phyloP scores from a whole-genome alignment of 495 filamentous ascomycete species.

The Neurospora terricola region DNA sequence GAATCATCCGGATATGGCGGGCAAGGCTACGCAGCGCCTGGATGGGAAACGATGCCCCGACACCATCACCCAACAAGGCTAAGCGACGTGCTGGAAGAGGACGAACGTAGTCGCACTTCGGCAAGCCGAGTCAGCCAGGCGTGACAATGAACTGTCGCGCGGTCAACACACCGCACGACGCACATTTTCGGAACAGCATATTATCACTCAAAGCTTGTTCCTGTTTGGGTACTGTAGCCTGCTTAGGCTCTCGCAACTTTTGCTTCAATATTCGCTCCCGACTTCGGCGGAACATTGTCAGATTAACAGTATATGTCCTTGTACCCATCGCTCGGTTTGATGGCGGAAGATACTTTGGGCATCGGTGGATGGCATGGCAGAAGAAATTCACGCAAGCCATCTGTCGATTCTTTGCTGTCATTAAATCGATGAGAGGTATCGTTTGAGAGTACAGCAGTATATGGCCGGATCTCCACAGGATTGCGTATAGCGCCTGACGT shows the following conservation, averaged over 20 bases:
- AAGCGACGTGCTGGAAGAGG: constrained; percentile 86
- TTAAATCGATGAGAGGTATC: background rate
- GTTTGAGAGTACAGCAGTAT: background rate
- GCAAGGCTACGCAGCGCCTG: constrained; percentile 54
- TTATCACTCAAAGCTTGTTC: background rate
- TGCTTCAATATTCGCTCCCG: background rate
- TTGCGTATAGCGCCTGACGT: background rate
- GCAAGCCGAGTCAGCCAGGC: constrained; percentile 38
- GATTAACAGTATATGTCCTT: background rate
- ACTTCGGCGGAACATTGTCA: background rate
- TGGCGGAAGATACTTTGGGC: background rate
- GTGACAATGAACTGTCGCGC: constrained; percentile 11
- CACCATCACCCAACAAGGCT: constrained; percentile 92
- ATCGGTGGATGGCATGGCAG: background rate
- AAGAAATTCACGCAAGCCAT: background rate
- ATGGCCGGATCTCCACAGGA: background rate
- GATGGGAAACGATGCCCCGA: constrained; percentile 73
- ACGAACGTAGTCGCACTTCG: constrained; percentile 57
- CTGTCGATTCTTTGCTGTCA: background rate
- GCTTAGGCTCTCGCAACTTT: background rate
- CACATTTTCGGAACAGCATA: background rate
- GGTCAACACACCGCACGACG: background rate
- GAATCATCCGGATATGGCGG: constrained; percentile 37
- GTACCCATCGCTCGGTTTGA: background rate
- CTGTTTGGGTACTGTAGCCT: background rate